Percentiles rank a stretch among this genome's conserved stretches.
These are phyloP conservation scores for Brassica hybrid DNA, from an alignment of 441 rosid genomes.

Conservation along the genomic window DNA sequence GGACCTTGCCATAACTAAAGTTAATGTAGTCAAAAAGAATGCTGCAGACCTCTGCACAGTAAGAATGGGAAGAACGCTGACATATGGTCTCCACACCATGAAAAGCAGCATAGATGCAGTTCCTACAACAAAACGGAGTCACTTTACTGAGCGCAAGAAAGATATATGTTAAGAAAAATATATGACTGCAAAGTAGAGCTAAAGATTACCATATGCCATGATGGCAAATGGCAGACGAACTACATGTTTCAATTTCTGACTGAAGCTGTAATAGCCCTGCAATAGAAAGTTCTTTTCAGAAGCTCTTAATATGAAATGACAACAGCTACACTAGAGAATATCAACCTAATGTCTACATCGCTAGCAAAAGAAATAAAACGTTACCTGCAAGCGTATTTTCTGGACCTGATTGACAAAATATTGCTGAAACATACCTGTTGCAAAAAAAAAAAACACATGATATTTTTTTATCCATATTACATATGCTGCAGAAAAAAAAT, in stretches of 20 bases:
- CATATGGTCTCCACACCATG: constrained; percentile 78
- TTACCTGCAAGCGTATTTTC: constrained; percentile 93
- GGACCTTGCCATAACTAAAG: background rate
- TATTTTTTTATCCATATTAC: too few species aligned
- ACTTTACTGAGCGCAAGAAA: constrained; percentile 3
- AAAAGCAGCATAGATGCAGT: constrained; percentile 96
- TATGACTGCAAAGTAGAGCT: background rate
- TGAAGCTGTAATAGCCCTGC: constrained; percentile 97
- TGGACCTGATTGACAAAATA: constrained; percentile 92
- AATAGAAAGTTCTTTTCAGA: constrained; percentile 15
- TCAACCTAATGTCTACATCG: constrained; percentile 14
- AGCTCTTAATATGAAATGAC: constrained; percentile 5
- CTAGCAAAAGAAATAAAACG: constrained; percentile 5
- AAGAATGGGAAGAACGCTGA: constrained; percentile 69
- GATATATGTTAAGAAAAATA: background rate
- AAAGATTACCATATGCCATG: constrained; percentile 76
- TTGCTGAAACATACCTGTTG: constrained; percentile 90
- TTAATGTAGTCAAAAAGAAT: constrained; percentile 5
- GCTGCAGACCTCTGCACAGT: constrained; percentile 69
- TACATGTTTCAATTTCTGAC: constrained; percentile 95
- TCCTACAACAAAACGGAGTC: constrained; percentile 52
- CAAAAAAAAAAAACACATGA: constrained; percentile 1
- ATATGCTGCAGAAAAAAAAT: too few species aligned
- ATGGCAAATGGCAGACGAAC: constrained; percentile 94
- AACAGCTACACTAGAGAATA: background rate